These are phyloP conservation scores for Phaeoacremonium minimum DNA, from an alignment of 2,329 filamentous ascomycete species.

Conservation along the genomic window DNA sequence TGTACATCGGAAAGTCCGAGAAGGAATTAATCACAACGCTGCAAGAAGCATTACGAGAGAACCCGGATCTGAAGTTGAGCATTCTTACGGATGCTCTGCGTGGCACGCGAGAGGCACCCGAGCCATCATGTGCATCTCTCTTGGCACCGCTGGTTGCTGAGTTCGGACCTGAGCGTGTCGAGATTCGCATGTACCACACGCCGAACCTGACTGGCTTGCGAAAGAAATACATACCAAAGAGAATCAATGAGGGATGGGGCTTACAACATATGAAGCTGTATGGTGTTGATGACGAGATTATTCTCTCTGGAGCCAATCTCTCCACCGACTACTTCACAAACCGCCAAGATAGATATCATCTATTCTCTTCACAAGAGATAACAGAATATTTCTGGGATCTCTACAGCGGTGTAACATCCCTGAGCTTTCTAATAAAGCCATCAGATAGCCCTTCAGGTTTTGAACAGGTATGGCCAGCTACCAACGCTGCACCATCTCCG, in stretches of 20 bases:
- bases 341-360: conserved; percentile 88
- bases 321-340: conserved; percentile 96
- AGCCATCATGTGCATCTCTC: conserved; percentile 82
- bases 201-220: conserved; percentile 86
- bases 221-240: conserved; percentile 78
- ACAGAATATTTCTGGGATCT: conserved; percentile 79
- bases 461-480: conserved; percentile 65
- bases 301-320: conserved; percentile 90
- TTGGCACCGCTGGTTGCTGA: conserved; percentile 78
- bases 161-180: conserved; percentile 79
- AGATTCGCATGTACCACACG: conserved; percentile 97
- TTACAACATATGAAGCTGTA: conserved; percentile 99
- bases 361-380: conserved; percentile 76
- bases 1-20: conserved; percentile 95
- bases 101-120: conserved; percentile 84
- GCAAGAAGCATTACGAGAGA: conserved; percentile 67
- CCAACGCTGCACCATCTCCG: conserved; percentile 72
- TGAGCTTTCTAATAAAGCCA: conserved; percentile 78
- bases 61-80: conserved; percentile 74
- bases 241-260: conserved; percentile 98
- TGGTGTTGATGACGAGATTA: conserved; percentile 90
- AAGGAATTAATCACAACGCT: conserved; percentile 80
- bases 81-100: conserved; percentile 89
- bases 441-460: conserved; percentile 52
- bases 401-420: conserved; percentile 69